These are phyloP conservation scores for Daedalea quercina DNA, from an alignment of 768 basidiomycete species.

Conservation along the genomic window DNA sequence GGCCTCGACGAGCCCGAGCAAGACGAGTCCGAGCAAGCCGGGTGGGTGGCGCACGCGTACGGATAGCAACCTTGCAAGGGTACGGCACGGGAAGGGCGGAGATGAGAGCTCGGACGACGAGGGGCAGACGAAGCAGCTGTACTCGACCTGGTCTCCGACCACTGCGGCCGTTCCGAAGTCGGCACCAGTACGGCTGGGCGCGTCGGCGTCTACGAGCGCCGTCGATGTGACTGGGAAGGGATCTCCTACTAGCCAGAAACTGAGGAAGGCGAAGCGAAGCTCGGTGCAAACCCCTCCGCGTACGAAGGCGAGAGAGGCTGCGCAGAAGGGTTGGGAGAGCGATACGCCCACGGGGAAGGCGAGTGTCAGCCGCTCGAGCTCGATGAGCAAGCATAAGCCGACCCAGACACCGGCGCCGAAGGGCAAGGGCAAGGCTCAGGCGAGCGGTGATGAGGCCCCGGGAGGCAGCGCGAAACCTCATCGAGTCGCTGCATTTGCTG, in stretches of 20 bases:
- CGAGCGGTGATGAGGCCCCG: not conserved
- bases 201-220: not conserved
- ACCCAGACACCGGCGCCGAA: constrained; percentile 5
- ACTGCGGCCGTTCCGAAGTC: constrained; percentile 1
- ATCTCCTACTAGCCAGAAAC: constrained; percentile 2
- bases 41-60: constrained; percentile 31
- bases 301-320: not conserved
- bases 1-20: not conserved
- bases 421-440: not conserved
- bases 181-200: not conserved
- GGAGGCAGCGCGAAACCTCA: constrained; percentile 6
- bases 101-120: constrained; percentile 25
- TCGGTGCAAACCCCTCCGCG: constrained; percentile 8
- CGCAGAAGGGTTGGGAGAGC: constrained; percentile 21
- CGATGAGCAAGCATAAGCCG: constrained; percentile 1
- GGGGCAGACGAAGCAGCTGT: constrained; percentile 4
- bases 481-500: not conserved
- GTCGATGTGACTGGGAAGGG: not conserved
- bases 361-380: not conserved
- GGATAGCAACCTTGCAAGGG: constrained; percentile 24
- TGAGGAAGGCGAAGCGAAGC: constrained; percentile 18
- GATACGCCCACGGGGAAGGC: constrained; percentile 12
- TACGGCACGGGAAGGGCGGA: constrained; percentile 7
- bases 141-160: not conserved
- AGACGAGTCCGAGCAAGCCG: constrained; percentile 3